Base-by-base conservation (phyloP, 2,329 filamentous ascomycete genomes). In the Aureobasidium sp. region DNA sequence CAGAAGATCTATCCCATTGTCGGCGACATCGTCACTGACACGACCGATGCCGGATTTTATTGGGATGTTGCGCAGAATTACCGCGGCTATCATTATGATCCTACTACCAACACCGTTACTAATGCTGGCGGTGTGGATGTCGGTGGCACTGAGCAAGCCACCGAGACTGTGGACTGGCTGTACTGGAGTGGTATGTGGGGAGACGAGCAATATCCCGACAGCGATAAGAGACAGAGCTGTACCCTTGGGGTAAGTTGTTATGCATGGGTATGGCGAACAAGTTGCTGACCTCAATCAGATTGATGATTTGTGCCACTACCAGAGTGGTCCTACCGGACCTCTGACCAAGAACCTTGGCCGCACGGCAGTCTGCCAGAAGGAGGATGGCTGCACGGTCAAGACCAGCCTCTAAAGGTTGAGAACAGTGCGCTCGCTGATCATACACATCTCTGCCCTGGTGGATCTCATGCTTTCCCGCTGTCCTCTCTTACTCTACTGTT, bases 51-150 rank as follows among this genome's bases (percentile, higher is more conserved):
- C 17, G 58, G 58, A 1, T 17, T 14, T 17, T 61, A 51, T 37
- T 61, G 58, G 58, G 58, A 61, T 25, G 47, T 61, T 1, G 9
- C 58, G 5, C 58, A 52, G 20, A 61, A 61, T 37, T 61, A 51
- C 47, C 58, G 58, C 27, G 47, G 58, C 15, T 61, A 51, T 11
- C 36, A 48, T 8, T 61, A 51, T 27, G 37, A 52, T 8, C 15
- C 15, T 22, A 15, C 45, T 0, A 61, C 20, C 47, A 36, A 36
- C 22, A 31, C 25, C 9, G 48, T 61, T 7, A 61, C 58, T 25
- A 52, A 39, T 44, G 58, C 58, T 15, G 58, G 58, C 11, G 58
- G 58, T 11, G 47, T n/a, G 7, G 47, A 36, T 45, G 3, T 48
- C 3, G 58, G 58, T 3, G 58, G 47, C 9, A 52, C 47, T 8